Percentiles rank a stretch among this genome's conserved stretches.
These are phyloP conservation scores for Backusella australiensis DNA, from an alignment of 192 early-diverging fungal species.

Conservation along the genomic window DNA sequence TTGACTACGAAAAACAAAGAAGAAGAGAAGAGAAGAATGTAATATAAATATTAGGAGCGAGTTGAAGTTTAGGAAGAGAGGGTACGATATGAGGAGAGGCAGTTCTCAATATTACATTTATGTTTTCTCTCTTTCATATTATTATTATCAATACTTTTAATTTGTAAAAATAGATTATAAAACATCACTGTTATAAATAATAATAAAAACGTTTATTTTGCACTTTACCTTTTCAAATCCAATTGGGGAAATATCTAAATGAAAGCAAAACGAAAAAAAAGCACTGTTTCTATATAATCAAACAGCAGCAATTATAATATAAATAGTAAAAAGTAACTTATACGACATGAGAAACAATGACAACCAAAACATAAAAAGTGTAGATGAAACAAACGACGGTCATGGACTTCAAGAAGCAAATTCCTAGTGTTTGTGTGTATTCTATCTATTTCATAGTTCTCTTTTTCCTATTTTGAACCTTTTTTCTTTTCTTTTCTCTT, in stretches of 20 bases:
- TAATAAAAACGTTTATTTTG: neutral
- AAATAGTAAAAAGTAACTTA: neutral
- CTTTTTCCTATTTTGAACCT: neutral
- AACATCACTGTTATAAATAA: neutral
- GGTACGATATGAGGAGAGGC: too few species aligned
- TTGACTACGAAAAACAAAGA: too few species aligned
- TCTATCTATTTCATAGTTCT: neutral
- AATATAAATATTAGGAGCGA: too few species aligned
- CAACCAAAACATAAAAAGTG: neutral
- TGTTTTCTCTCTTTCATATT: neutral
- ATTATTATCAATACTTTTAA: neutral
- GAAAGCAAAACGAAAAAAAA: neutral
- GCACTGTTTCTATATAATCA: too few species aligned
- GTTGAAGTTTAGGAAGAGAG: too few species aligned
- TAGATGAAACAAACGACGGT: neutral
- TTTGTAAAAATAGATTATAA: neutral
- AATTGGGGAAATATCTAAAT: neutral
- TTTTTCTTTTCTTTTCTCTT: neutral
- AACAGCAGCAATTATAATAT: neutral
- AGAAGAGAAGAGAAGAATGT: too few species aligned
- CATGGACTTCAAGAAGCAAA: neutral
- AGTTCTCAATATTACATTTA: too few species aligned
- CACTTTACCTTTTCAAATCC: neutral
- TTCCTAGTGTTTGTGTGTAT: neutral
- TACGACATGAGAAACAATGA: neutral